Percentiles rank a stretch among this genome's conserved stretches.
Conservation (phyloP, 2,329 filamentous ascomycete genomes). For the Intubia oerlemansii region DNA sequence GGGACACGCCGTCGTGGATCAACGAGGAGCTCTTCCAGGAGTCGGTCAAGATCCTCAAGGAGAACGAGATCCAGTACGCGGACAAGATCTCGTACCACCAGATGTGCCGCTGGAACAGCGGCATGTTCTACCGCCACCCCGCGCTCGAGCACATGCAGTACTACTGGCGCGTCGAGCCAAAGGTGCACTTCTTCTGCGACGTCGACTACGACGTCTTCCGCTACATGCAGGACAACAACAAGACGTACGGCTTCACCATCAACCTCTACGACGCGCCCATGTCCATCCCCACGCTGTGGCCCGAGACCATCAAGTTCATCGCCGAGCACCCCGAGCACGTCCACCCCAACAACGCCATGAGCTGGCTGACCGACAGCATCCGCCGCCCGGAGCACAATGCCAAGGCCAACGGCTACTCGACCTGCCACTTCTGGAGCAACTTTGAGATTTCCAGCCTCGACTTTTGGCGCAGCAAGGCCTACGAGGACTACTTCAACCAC, state of each 20-base stretch:
- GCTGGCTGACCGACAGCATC: constrained; percentile 64
- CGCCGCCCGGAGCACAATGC: constrained; percentile 60
- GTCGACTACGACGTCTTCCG: constrained; percentile 96
- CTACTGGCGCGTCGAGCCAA: constrained; percentile 98
- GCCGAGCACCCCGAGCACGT: constrained; percentile 65
- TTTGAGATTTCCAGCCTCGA: constrained; percentile 89
- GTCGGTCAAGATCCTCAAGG: constrained; percentile 61
- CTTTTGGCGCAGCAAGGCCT: constrained; percentile 78
- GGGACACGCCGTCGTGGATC: constrained; percentile 84
- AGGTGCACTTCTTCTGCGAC: constrained; percentile 98
- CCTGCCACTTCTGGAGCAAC: constrained; percentile 98
- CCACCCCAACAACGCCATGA: constrained; percentile 64
- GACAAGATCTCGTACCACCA: constrained; percentile 82
- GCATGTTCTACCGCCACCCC: constrained; percentile 92
- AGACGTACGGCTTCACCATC: constrained; percentile 97
- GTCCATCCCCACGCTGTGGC: constrained; percentile 77
- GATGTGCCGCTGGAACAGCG: constrained; percentile 98
- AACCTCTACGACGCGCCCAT: constrained; percentile 84
- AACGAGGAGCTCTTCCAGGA: constrained; percentile 69
- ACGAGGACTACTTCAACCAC: constrained; percentile 92
- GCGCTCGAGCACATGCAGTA: constrained; percentile 64
- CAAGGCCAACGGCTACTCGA: constrained; percentile 81
- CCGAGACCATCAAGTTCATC: constrained; percentile 84
- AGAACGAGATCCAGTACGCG: constrained; percentile 79
- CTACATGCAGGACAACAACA: constrained; percentile 96